Conservation (phyloP, 1,284 basidiomycete species). For the Peniophora sp. region DNA sequence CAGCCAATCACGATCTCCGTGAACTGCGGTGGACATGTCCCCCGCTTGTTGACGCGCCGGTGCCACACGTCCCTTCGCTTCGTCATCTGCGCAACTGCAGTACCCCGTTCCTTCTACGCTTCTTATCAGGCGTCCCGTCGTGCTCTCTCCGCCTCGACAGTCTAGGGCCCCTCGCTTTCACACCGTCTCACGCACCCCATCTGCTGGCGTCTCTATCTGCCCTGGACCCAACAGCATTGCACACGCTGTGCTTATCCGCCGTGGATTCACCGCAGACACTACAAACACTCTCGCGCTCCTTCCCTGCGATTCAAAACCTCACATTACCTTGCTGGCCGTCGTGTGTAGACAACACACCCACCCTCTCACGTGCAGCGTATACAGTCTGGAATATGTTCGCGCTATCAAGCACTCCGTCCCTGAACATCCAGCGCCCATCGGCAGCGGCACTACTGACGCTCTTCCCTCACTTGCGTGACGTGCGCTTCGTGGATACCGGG, state of each 20-base stretch:
- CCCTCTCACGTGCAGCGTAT: not conserved
- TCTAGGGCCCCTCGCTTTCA: too few relatives aligned
- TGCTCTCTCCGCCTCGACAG: too few relatives aligned
- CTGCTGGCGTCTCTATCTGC: not conserved
- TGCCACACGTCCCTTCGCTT: not conserved
- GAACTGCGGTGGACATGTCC: not conserved
- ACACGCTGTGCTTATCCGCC: not conserved
- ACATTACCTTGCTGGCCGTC: not conserved
- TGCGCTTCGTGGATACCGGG: not conserved
- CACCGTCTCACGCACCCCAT: not conserved
- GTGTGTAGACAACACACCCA: not conserved
- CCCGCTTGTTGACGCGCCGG: not conserved
- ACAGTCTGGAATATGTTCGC: not conserved
- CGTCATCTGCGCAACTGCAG: not conserved
- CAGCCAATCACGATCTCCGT: not conserved
- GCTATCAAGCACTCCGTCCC: not conserved
- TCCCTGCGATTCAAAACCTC: not conserved
- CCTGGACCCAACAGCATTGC: not conserved
- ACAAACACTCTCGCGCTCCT: not conserved
- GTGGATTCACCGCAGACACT: not conserved
- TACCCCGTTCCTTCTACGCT: not conserved
- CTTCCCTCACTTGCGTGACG: not conserved
- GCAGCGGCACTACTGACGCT: not conserved
- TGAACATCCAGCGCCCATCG: not conserved
- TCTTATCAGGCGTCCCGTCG: too few relatives aligned